These are phyloP conservation scores for Allium sativum DNA, from an alignment of 106 monocot species.

Conservation along the genomic window DNA sequence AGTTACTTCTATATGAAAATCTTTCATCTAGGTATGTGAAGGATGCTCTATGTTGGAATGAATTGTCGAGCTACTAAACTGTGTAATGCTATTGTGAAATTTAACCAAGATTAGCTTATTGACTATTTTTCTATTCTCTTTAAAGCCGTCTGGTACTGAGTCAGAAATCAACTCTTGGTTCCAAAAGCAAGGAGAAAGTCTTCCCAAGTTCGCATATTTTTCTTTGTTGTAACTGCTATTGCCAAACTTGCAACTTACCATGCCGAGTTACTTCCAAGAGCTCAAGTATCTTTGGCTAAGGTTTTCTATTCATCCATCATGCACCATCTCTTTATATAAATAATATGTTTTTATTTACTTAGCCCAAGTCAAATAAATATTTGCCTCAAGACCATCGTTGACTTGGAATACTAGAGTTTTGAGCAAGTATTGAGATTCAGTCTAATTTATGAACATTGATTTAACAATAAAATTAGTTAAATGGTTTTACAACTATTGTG, in stretches of 20 bases:
- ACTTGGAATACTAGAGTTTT: no score
- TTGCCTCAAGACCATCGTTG: no score
- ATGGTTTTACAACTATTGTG: no score
- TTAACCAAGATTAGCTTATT: no score
- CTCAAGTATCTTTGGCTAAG: slow-evolving; percentile 82
- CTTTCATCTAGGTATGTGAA: no score
- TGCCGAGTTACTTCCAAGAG: slow-evolving; percentile 78
- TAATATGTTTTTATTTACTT: not conserved
- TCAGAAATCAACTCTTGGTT: slow-evolving; percentile 37
- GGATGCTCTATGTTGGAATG: not conserved
- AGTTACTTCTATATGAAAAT: no score
- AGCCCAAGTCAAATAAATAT: no score
- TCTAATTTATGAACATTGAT: no score
- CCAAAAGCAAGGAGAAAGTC: slow-evolving; percentile 43
- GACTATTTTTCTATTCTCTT: not conserved
- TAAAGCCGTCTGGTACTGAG: slow-evolving; percentile 67
- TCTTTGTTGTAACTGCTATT: slow-evolving; percentile 90
- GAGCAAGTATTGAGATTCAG: no score
- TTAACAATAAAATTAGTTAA: no score
- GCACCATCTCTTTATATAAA: not conserved
- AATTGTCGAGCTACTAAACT: no score
- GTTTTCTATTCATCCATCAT: slow-evolving; percentile 14
- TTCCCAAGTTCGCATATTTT: slow-evolving; percentile 59
- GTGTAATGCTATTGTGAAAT: no score
- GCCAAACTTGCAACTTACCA: slow-evolving; percentile 88